Percentiles rank a stretch among this genome's conserved stretches.
Evolutionary conservation across 768 basidiomycete genomes (phyloP).

Genomic region (Lepiota brunneoincarnata): DNA sequence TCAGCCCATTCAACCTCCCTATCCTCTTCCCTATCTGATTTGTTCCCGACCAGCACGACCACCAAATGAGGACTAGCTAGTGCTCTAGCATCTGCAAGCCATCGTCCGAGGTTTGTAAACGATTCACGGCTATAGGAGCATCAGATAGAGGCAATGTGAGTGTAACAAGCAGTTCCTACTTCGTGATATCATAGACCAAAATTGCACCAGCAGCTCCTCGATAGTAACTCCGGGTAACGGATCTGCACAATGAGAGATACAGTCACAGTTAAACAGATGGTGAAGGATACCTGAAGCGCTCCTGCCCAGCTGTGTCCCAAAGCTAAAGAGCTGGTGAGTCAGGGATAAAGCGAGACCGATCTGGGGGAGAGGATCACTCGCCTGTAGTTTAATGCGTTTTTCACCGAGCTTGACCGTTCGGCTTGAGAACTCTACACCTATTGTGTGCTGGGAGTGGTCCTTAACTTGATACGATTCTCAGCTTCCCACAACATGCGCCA

Average conservation of each 20-base stretch:
- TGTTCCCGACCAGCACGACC: conserved; percentile 90
- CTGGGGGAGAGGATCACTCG: conserved; percentile 29
- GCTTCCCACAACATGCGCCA: conserved; percentile 8
- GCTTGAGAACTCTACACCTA: conserved; percentile 97
- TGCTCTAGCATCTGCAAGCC: conserved; percentile 93
- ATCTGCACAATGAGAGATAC: conserved; percentile 42
- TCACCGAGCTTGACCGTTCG: conserved; percentile 90
- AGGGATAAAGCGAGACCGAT: conserved; percentile 15
- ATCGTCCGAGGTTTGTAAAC: conserved; percentile 78
- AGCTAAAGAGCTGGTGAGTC: conserved; percentile 44
- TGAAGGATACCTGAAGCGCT: conserved; percentile 72
- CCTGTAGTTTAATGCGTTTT: conserved; percentile 94
- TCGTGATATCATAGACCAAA: conserved; percentile 92
- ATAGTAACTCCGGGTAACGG: conserved; percentile 94
- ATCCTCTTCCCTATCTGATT: conserved; percentile 92
- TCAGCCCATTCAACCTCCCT: conserved; percentile 95
- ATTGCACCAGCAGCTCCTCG: conserved; percentile 91
- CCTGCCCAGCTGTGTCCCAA: conserved; percentile 98
- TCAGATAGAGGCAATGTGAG: conserved; percentile 14
- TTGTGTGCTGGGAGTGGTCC: conserved; percentile 95
- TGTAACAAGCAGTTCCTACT: conserved; percentile 40
- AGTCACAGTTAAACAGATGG: neutral
- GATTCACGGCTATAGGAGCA: conserved; percentile 68
- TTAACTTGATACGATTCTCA: conserved; percentile 62
- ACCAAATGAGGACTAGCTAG: conserved; percentile 91